These are phyloP conservation scores for Kurtzmaniella quercitrusa DNA, from an alignment of 1,139 yeast genomes.

Conservation along the genomic window DNA sequence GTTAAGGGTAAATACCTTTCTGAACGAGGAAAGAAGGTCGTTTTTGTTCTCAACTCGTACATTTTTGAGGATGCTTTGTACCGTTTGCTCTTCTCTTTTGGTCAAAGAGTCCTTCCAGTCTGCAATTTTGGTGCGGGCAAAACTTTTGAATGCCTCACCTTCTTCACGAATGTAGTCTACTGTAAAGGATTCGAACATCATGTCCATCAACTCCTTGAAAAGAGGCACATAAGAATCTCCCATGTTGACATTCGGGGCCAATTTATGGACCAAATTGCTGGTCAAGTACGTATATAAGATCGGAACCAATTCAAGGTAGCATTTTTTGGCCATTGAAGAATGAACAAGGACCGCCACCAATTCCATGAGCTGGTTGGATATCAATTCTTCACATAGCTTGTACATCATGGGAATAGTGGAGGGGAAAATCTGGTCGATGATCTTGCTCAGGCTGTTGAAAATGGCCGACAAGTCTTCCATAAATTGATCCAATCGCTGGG, in stretches of 20 bases:
- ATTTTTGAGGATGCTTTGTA: conserved; percentile 34
- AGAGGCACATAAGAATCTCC: conserved; percentile 30
- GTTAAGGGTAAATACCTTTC: conserved; percentile 53
- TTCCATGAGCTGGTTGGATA: conserved; percentile 38
- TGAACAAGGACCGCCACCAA: conserved; percentile 28
- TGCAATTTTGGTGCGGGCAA: conserved; percentile 22
- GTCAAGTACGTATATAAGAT: conserved; percentile 26
- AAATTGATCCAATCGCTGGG: conserved; percentile 19
- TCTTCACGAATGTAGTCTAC: conserved; percentile 51
- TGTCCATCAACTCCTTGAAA: conserved; percentile 40
- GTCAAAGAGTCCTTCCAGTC: conserved; percentile 34
- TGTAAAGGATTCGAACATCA: conserved; percentile 43
- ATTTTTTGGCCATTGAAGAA: conserved; percentile 21
- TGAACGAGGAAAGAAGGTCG: conserved; percentile 54
- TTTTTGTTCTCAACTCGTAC: conserved; percentile 40
- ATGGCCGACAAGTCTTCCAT: conserved; percentile 23
- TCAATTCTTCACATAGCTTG: conserved; percentile 43
- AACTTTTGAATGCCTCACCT: conserved; percentile 24
- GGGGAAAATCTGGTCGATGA: conserved; percentile 41
- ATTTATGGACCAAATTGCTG: conserved; percentile 19
- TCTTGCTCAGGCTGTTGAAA: conserved; percentile 32
- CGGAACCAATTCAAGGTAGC: conserved; percentile 29
- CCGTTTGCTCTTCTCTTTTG: conserved; percentile 38
- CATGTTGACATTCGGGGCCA: conserved; percentile 27
- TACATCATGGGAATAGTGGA: conserved; percentile 43